Base-by-base conservation (phyloP, 306 rosid genomes). In the Hippophae tibetana region DNA sequence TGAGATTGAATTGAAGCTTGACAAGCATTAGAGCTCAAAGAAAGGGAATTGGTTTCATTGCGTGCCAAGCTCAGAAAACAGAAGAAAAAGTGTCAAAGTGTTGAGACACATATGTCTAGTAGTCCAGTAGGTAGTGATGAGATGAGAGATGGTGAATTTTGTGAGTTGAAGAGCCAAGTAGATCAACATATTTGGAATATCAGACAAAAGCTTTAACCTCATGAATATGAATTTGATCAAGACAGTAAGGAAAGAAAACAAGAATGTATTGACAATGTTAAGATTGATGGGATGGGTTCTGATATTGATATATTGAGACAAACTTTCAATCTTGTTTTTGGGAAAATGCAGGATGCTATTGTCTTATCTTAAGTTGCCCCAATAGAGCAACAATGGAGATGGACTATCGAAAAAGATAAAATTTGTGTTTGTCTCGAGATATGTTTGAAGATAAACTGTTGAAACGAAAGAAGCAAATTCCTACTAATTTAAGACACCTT, bases 301-400 rank as follows among this genome's bases (percentile, higher is more conserved):
- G 99, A 92, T 45, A 84, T 92, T 25, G 95, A 84, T 52, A 57
- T 75, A 26, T 54, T 92, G 69, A 92, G 88, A 74, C 77, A 92
- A 51, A 81, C 96, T 23, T 60, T 92, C 70, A 93, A 92, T 68
- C 74, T 72, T 51, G 93, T 95, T 56, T 92, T 88, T 62, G 82
- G 75, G 52, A 88, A 82, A 76, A 85, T 92, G 86, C 86, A 81
- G 13, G 78, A 58, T 53, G 79, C 89, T 1, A 66, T 90, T 44
- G 69, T 70, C 61, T 47, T 51, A 52, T 69, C 84, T 42, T 84
- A 83, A 61, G 79, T 87, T 62, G 75, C 84, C 8, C 87, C 97
- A 42, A 71, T 84, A 18, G 97, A 84, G 81, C 86, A 83, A 65
- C 81, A 87, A 42, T 79, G 86, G 82, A 76, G 76, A 62, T 72